These are phyloP conservation scores for Neostapfia colusana DNA, from an alignment of 176 grass and related monocot genomes.

Conservation along the genomic window DNA sequence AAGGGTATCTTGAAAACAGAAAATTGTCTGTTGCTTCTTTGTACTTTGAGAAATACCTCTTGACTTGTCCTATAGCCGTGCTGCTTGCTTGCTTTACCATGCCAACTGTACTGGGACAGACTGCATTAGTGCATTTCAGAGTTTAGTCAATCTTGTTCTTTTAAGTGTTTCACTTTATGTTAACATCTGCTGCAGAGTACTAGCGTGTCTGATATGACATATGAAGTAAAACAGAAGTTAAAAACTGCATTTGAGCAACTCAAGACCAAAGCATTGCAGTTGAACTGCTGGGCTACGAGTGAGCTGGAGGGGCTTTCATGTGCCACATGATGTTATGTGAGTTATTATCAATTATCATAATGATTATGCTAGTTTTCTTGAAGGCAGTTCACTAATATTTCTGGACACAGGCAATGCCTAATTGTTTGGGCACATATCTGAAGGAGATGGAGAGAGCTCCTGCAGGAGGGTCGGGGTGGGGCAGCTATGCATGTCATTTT, in stretches of 20 bases:
- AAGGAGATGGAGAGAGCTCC: constrained; percentile 7
- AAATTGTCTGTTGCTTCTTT: neutral
- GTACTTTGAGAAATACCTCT: neutral
- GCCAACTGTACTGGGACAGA: neutral
- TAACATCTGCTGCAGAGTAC: constrained; percentile 36
- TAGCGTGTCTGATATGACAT: constrained; percentile 39
- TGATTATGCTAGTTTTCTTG: neutral
- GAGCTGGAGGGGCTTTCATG: constrained; percentile 43
- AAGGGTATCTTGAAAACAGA: neutral
- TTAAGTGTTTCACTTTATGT: constrained; percentile 11
- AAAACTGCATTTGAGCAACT: constrained; percentile 56
- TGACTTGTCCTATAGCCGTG: neutral
- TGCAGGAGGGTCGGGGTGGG: neutral
- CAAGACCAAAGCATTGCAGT: constrained; percentile 49
- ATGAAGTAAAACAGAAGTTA: constrained; percentile 45
- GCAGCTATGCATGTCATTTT: constrained; percentile 7
- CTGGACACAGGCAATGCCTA: neutral
- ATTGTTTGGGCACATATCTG: neutral
- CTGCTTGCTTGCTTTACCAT: constrained; percentile 3
- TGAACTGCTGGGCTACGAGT: constrained; percentile 45
- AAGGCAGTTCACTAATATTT: neutral
- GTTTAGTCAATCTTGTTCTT: neutral
- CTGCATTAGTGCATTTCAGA: constrained; percentile 12
- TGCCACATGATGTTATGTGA: constrained; percentile 24
- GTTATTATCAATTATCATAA: neutral